Conservation (phyloP, 257 asterid genomes). For the Orobanche coerulescens region DNA sequence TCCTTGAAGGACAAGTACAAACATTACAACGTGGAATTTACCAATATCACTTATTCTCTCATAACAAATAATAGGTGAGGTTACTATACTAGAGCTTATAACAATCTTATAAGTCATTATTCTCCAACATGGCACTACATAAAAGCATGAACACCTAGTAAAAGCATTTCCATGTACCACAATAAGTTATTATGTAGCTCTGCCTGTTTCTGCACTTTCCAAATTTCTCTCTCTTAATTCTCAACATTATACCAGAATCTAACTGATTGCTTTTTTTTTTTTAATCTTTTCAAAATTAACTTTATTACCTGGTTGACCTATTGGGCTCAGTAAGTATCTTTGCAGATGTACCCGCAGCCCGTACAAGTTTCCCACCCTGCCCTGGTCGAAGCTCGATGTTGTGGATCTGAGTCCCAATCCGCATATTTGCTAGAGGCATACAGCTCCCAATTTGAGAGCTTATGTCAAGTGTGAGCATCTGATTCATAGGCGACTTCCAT, state of each 20-base stretch:
- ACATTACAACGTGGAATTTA: background rate
- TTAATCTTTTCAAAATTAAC: background rate
- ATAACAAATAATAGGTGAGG: background rate
- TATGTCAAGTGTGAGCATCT: conserved; percentile 45
- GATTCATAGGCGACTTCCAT: conserved; percentile 32
- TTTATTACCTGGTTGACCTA: conserved; percentile 38
- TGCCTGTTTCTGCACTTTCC: no score
- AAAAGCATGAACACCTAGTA: background rate
- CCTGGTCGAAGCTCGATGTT: conserved; percentile 93
- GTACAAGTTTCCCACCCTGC: conserved; percentile 68
- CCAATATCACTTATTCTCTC: background rate
- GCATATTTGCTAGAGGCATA: conserved; percentile 56
- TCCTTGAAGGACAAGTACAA: background rate
- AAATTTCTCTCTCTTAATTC: background rate
- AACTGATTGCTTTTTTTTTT: background rate
- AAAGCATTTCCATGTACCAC: background rate
- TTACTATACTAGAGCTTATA: background rate
- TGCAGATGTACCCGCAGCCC: conserved; percentile 66
- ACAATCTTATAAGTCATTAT: background rate
- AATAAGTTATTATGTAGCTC: no score
- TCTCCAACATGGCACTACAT: background rate
- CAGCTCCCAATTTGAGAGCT: conserved; percentile 54
- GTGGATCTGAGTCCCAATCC: conserved; percentile 66
- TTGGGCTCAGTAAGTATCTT: conserved; percentile 72
- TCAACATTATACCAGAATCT: background rate